These are phyloP conservation scores for Trametes sp. DNA, from an alignment of 1,284 basidiomycete genomes.

Conservation along the genomic window DNA sequence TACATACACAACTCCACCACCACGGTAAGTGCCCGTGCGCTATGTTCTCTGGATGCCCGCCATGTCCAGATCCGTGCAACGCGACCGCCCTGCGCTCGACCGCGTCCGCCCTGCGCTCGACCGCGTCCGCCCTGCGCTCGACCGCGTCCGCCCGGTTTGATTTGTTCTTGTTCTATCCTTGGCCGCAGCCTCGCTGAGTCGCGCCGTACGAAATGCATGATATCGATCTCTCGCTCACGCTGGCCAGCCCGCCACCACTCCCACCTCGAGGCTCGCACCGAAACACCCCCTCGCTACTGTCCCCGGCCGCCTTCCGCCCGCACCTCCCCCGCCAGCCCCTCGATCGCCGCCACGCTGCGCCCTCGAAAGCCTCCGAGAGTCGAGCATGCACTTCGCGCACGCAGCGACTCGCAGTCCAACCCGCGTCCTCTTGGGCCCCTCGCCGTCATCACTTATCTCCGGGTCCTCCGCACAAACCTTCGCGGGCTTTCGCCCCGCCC, in stretches of 20 bases:
- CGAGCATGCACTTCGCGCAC: too few relatives aligned
- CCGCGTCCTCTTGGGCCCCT: background rate
- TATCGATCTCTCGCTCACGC: background rate
- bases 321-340: background rate
- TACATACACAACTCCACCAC: background rate
- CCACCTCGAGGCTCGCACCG: background rate
- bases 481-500: conserved; percentile 8
- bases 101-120: background rate
- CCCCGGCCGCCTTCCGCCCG: background rate
- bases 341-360: background rate
- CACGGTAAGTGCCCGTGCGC: too few relatives aligned
- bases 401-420: background rate
- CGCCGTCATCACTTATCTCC: conserved; percentile 12
- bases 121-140: background rate
- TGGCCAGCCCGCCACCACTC: background rate
- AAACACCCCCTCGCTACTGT: background rate
- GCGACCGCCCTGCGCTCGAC: background rate
- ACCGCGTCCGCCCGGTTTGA: background rate
- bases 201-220: background rate
- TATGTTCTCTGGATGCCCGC: background rate
- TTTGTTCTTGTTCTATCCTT: background rate
- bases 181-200: background rate
- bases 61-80: too few relatives aligned
- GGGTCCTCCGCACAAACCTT: conserved; percentile 14
- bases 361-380: conserved; percentile 1